phyloP scores from a whole-genome alignment of 805 yeast species.

The Yamadazyma paraphyllophila region DNA sequence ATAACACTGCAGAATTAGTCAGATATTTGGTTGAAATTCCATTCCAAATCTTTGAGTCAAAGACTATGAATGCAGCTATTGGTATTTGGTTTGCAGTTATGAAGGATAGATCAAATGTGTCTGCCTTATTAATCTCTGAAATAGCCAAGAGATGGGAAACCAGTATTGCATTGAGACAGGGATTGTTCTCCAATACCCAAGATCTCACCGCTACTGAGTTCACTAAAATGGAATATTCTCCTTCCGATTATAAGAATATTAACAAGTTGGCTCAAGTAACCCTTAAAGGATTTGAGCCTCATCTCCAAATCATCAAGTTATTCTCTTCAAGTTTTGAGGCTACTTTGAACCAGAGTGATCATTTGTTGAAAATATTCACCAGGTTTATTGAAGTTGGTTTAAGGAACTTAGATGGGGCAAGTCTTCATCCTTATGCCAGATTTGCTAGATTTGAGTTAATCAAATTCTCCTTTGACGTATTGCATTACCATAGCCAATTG shows the following conservation, averaged over 20 bases:
- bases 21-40: constrained; percentile 65
- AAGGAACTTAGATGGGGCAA: constrained; percentile 51
- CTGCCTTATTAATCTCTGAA: constrained; percentile 63
- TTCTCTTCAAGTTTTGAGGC: constrained; percentile 80
- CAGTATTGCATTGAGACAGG: constrained; percentile 56
- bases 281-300: constrained; percentile 58
- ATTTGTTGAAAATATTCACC: constrained; percentile 66
- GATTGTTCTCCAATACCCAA: constrained; percentile 57
- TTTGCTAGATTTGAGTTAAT: constrained; percentile 71
- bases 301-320: constrained; percentile 62
- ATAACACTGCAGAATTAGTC: constrained; percentile 46
- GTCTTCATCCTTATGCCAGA: constrained; percentile 82
- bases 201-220: constrained; percentile 63
- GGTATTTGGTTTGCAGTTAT: constrained; percentile 80
- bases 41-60: constrained; percentile 60
- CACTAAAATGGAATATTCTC: constrained; percentile 82
- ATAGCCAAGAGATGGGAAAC: constrained; percentile 68
- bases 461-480: constrained; percentile 62
- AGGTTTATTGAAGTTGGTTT: constrained; percentile 58
- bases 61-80: constrained; percentile 60
- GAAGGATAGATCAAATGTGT: constrained; percentile 59
- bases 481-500: constrained; percentile 53
- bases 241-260: constrained; percentile 65
- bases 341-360: constrained; percentile 66
- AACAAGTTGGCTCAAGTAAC: constrained; percentile 51